Percentiles rank a stretch among this genome's conserved stretches.
These are phyloP conservation scores for Fraxinus quadrangulata DNA, from an alignment of 257 asterid genomes.

Conservation along the genomic window DNA sequence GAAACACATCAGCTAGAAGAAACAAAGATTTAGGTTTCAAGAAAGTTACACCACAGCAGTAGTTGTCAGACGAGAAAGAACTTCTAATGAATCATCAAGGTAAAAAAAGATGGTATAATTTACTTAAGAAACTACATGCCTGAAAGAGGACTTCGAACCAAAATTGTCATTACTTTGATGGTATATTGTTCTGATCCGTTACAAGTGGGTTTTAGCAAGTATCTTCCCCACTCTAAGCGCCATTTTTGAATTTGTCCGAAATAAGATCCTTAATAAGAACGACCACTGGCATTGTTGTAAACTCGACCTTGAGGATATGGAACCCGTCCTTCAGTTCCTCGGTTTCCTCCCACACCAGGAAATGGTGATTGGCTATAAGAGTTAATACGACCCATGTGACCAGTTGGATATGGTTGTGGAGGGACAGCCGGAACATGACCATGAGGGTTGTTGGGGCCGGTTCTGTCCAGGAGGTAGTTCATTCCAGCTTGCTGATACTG, in stretches of 20 bases:
- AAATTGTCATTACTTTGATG: background rate
- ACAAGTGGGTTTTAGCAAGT: background rate
- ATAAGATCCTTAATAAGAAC: background rate
- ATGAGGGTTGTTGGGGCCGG: slow-evolving; percentile 3
- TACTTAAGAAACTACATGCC: background rate
- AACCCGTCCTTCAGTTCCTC: slow-evolving; percentile 19
- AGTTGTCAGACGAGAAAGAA: background rate
- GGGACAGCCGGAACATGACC: background rate
- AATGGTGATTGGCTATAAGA: background rate
- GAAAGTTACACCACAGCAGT: background rate
- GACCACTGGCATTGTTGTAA: slow-evolving; percentile 17
- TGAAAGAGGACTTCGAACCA: background rate
- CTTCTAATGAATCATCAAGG: background rate
- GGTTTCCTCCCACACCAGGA: background rate
- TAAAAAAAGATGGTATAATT: background rate
- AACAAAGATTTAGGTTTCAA: background rate
- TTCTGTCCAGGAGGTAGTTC: background rate
- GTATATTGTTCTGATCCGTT: background rate
- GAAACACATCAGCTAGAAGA: background rate
- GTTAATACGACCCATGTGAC: background rate
- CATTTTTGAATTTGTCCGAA: background rate
- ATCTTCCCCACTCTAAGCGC: background rate
- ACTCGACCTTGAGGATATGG: slow-evolving; percentile 26
- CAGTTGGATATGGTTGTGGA: background rate
- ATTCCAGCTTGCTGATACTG: slow-evolving; percentile 22